Percentiles rank a stretch among this genome's conserved stretches.
phyloP scores from a whole-genome alignment of 768 basidiomycete genomes.

The Lactifluus echinatus region DNA sequence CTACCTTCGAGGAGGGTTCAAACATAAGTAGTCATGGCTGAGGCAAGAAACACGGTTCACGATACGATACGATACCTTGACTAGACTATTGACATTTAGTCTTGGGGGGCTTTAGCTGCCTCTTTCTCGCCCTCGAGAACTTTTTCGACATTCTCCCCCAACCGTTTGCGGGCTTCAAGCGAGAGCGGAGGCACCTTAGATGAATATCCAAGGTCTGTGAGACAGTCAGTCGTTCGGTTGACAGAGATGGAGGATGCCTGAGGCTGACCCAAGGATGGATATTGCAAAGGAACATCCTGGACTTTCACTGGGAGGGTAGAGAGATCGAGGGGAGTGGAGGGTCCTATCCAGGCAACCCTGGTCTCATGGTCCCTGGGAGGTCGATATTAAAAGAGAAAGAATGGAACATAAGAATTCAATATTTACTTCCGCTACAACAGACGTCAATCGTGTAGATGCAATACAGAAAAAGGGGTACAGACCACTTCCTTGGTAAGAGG shows the following conservation, averaged over 20 bases:
- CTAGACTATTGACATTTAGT: too few species aligned
- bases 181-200: conserved; percentile 40
- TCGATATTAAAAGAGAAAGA: background rate
- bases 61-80: background rate
- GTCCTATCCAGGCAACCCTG: conserved; percentile 69
- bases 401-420: background rate
- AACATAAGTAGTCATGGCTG: too few species aligned
- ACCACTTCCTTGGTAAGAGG: conserved; percentile 67
- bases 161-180: conserved; percentile 50
- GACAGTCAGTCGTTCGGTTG: background rate
- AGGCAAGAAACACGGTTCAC: background rate
- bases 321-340: conserved; percentile 59
- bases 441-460: background rate
- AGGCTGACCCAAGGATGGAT: conserved; percentile 36
- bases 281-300: conserved; percentile 57
- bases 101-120: conserved; percentile 36
- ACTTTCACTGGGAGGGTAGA: conserved; percentile 42
- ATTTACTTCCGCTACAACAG: conserved; percentile 32
- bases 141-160: conserved; percentile 54
- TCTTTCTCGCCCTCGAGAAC: conserved; percentile 53
- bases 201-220: conserved; percentile 62
- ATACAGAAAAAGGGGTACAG: conserved; percentile 21
- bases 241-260: background rate
- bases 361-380: conserved; percentile 53
- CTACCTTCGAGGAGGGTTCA: too few species aligned